Base-by-base conservation (phyloP, 305 asterid species). In the Plantago coronopus region DNA sequence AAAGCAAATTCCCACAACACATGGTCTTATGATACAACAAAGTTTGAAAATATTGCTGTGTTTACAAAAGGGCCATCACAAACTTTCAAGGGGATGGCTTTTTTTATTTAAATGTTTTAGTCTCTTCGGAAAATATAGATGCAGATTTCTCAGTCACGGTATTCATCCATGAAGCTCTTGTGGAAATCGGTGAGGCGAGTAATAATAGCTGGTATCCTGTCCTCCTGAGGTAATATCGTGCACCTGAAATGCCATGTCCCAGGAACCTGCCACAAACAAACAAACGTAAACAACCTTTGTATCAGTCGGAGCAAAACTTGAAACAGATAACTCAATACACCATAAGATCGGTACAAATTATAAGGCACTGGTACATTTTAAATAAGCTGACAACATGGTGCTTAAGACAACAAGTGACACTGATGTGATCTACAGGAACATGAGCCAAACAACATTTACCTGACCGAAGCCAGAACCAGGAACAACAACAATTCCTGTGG, bases 401-500 rank as follows among this genome's bases (percentile, higher is more conserved):
- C 54, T 16, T 20, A 46, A n/a, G n/a, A n/a, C 51, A 47, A 4
- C 51, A 47, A 47, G 49, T 27, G 7, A 27, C 4, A 27, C n/a
- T n/a, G n/a, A 27, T 27, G 34, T 27, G 34, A 27, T 27, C 34
- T 27, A 27, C 29, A 17, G 60, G 19, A 13, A 2, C 21, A 20
- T 59, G n/a, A 12, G 4, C 38, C 25, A 10, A 25, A 19, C 13
- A 45, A 47, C 45, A 17, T 10, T 65, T 72, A 91, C 98, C 96
- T 93, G 98, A 54, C 95, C 79, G 48, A 93, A 93, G 68, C 98
- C 97, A 65, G 98, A 93, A 57, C 98, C 98, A 18, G 98, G 97
- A 76, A 93, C 98, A 12, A 85, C 85, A 15, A 93, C 98, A 8
- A 93, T 74, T 58, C 98, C 98, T 11, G 97, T 93, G 56, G 98